Evolutionary conservation across 495 filamentous ascomycete genomes (phyloP).

Genomic region (Podospora comata): DNA sequence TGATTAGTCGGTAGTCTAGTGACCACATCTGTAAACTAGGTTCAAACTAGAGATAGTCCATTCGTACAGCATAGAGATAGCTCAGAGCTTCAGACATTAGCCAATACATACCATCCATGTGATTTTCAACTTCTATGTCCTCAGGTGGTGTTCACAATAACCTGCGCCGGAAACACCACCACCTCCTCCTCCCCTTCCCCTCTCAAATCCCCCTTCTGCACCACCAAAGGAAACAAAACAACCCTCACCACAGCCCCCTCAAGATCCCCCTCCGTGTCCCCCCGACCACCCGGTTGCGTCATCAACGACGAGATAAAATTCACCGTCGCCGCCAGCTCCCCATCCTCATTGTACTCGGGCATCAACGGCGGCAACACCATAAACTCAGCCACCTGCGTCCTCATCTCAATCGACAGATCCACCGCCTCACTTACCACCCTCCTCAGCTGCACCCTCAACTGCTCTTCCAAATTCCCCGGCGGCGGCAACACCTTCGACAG

Average conservation of each 20-base stretch:
- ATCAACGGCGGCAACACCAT: slow-evolving; percentile 96
- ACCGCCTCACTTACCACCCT: slow-evolving; percentile 84
- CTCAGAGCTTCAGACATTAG: too few relatives aligned
- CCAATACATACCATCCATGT: too few relatives aligned
- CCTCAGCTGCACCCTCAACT: slow-evolving; percentile 74
- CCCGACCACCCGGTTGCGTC: slow-evolving; percentile 77
- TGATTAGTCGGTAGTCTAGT: too few relatives aligned
- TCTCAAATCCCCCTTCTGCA: slow-evolving; percentile 85
- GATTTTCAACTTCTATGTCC: too few relatives aligned
- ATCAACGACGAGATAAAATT: slow-evolving; percentile 83
- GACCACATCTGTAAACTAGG: too few relatives aligned
- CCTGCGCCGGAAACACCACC: slow-evolving; percentile 89
- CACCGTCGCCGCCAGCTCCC: slow-evolving; percentile 74
- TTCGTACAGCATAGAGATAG: too few relatives aligned
- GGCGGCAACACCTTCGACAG: slow-evolving; percentile 77
- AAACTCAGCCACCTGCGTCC: slow-evolving; percentile 92
- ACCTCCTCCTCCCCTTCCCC: slow-evolving; percentile 86
- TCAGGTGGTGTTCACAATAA: slow-evolving; percentile 54
- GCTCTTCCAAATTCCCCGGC: slow-evolving; percentile 66
- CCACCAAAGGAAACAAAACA: slow-evolving; percentile 89
- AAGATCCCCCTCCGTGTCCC: slow-evolving; percentile 63
- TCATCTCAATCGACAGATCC: slow-evolving; percentile 89
- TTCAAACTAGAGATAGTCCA: too few relatives aligned
- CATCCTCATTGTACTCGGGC: slow-evolving; percentile 88
- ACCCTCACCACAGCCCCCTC: slow-evolving; percentile 82